Evolutionary conservation across 257 asterid genomes (phyloP).

Genomic region (Cordia subcordata): DNA sequence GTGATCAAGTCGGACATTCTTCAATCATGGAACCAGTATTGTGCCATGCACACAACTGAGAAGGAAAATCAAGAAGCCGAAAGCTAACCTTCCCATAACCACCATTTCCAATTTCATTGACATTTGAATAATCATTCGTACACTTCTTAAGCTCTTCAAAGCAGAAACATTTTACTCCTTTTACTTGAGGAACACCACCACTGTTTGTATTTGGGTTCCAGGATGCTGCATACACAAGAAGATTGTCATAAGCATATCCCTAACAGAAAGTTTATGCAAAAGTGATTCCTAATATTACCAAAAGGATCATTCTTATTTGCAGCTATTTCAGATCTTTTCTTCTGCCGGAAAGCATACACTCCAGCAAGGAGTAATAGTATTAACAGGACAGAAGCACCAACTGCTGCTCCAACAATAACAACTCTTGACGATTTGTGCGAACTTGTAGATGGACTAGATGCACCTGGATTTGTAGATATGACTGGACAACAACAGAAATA

Average conservation of each 20-base stretch:
- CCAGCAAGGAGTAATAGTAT: conserved; percentile 53
- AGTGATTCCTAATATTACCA: conserved; percentile 33
- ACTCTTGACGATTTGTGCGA: conserved; percentile 30
- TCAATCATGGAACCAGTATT: background rate
- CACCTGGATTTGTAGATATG: no score
- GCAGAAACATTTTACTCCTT: conserved; percentile 64
- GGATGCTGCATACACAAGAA: conserved; percentile 46
- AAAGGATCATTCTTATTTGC: conserved; percentile 67
- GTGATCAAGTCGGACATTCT: no score
- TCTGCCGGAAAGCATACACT: conserved; percentile 65
- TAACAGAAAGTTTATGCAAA: background rate
- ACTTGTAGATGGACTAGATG: conserved; percentile 6
- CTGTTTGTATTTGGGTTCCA: conserved; percentile 57
- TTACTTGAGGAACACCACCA: conserved; percentile 79
- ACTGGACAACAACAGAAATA: background rate
- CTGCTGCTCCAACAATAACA: conserved; percentile 68
- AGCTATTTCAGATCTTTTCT: conserved; percentile 61
- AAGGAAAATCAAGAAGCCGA: background rate
- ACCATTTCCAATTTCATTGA: conserved; percentile 62
- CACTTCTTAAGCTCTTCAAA: conserved; percentile 71
- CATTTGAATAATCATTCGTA: conserved; percentile 63
- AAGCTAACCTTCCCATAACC: conserved; percentile 84
- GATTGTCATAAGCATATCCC: conserved; percentile 10
- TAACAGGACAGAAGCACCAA: conserved; percentile 52
- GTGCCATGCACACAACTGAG: background rate